Conservation (phyloP, 176 grass and related monocot species). For the Bonia amplexicaulis region DNA sequence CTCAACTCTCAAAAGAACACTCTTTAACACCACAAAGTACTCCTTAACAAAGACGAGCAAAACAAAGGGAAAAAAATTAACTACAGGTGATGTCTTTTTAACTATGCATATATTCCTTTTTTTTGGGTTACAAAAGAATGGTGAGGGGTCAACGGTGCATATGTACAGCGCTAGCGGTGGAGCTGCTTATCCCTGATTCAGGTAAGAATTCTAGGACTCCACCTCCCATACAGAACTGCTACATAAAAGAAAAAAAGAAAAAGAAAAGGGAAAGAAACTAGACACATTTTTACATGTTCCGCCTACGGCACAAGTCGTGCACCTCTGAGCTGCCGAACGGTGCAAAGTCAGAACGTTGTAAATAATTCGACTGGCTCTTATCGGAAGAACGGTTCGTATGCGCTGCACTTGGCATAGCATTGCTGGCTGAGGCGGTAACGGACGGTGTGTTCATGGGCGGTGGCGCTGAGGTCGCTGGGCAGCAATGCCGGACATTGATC, state of each 20-base stretch:
- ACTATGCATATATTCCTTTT: constrained; percentile 4
- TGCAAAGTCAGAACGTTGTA: constrained; percentile 50
- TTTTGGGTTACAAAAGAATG: constrained; percentile 23
- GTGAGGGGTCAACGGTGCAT: constrained; percentile 28
- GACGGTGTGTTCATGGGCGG: background rate
- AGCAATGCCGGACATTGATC: constrained; percentile 65
- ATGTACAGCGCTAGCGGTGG: constrained; percentile 52
- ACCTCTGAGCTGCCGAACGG: constrained; percentile 42
- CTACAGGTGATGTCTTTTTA: background rate
- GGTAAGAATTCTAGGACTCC: constrained; percentile 8
- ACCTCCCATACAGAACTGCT: constrained; percentile 16
- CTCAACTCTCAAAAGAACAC: constrained; percentile 17
- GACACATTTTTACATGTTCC: constrained; percentile 18
- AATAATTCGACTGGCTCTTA: constrained; percentile 43
- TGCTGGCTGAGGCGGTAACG: background rate
- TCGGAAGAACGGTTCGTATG: constrained; percentile 15
- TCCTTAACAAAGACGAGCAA: background rate
- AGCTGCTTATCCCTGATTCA: constrained; percentile 15
- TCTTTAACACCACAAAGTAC: background rate
- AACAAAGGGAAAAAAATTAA: background rate
- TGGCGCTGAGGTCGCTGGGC: background rate
- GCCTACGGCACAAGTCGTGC: constrained; percentile 36
- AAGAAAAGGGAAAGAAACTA: background rate
- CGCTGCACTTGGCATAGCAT: background rate
- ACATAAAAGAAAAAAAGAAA: background rate